Conservation (phyloP, 352 stramenopile species). For the Thalassiosira hispida region DNA sequence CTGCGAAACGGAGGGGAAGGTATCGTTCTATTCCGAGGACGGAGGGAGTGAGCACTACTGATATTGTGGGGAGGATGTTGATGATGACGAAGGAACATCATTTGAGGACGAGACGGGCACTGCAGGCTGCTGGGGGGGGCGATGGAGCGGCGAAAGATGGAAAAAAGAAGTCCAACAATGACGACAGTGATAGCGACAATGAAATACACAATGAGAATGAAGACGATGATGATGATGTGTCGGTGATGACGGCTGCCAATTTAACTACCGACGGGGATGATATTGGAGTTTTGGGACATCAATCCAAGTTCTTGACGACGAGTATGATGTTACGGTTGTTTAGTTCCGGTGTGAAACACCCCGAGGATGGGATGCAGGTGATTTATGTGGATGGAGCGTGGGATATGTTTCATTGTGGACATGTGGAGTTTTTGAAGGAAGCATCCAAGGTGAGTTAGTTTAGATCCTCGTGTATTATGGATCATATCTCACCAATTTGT, state of each 20-base stretch:
- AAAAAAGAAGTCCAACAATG: too few species aligned
- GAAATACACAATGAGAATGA: slow-evolving; percentile 35
- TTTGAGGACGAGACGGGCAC: too few species aligned
- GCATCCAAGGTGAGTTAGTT: slow-evolving; percentile 84
- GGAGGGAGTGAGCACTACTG: too few species aligned
- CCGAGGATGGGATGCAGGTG: slow-evolving; percentile 90
- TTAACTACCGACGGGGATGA: slow-evolving; percentile 7
- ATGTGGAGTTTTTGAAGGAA: slow-evolving; percentile 95
- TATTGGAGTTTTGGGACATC: slow-evolving; percentile 42
- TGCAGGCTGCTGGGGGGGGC: too few species aligned
- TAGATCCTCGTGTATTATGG: not conserved
- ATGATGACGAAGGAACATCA: too few species aligned
- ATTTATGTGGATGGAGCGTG: slow-evolving; percentile 98
- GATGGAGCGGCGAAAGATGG: too few species aligned
- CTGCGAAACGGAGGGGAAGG: too few species aligned
- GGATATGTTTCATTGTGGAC: slow-evolving; percentile 99
- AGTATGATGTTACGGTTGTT: slow-evolving; percentile 93
- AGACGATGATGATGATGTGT: slow-evolving; percentile 31
- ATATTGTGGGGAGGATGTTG: too few species aligned
- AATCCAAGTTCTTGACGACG: slow-evolving; percentile 94
- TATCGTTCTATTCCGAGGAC: too few species aligned
- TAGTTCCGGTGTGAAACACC: slow-evolving; percentile 80
- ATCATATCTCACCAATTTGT: not conserved
- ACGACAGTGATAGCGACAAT: slow-evolving; percentile 43
- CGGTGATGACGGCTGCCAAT: slow-evolving; percentile 19